phyloP scores from a whole-genome alignment of 2,329 filamentous ascomycete species.

The Ophiostoma sp. region DNA sequence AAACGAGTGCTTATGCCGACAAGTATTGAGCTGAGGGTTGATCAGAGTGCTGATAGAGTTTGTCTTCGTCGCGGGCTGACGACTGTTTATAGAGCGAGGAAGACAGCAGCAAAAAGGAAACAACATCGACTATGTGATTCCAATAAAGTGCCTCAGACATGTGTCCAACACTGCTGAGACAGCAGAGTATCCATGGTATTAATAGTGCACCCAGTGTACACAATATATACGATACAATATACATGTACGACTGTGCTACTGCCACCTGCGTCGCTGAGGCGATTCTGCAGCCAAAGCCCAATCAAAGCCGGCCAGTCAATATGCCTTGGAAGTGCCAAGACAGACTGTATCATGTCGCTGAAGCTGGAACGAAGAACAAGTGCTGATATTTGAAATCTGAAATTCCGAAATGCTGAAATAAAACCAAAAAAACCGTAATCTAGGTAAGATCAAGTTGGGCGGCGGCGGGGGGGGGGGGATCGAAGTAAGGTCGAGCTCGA shows the following conservation, averaged over 20 bases:
- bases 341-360: background rate
- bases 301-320: conserved; percentile 5
- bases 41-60: background rate
- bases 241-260: background rate
- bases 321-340: conserved; percentile 10
- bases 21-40: background rate
- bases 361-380: background rate
- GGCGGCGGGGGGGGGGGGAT: background rate
- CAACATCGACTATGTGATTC: background rate
- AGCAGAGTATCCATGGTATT: background rate
- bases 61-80: background rate
- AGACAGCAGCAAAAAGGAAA: background rate
- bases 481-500: background rate
- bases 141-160: conserved; percentile 7
- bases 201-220: background rate
- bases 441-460: too few relatives aligned
- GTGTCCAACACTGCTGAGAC: background rate
- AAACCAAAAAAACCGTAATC: too few relatives aligned
- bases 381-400: background rate
- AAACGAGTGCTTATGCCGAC: background rate
- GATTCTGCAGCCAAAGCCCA: conserved; percentile 15
- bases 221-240: conserved; percentile 1
- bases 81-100: background rate
- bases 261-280: conserved; percentile 13
- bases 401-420: too few relatives aligned